These are phyloP conservation scores for Aspergillus sp. DNA, from an alignment of 2,329 filamentous ascomycete species.

Conservation along the genomic window DNA sequence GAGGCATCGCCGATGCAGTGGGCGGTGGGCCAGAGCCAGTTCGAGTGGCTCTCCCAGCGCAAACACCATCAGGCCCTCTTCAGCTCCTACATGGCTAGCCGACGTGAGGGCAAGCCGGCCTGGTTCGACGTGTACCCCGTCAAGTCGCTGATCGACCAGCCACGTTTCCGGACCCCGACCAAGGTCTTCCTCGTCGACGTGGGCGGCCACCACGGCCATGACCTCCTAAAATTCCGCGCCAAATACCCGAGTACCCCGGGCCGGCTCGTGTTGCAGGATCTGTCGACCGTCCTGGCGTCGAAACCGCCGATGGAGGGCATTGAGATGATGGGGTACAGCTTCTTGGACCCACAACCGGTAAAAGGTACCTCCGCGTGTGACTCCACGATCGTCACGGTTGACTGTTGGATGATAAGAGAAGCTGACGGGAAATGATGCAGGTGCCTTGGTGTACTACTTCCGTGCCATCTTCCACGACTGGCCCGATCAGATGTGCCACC, in stretches of 20 bases:
- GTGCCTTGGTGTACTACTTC: conserved; percentile 37
- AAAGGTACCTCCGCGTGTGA: conserved; percentile 21
- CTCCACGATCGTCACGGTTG: no score
- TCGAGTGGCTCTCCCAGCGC: conserved; percentile 31
- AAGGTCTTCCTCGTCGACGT: conserved; percentile 42
- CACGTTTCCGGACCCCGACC: conserved; percentile 21
- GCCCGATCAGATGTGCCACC: conserved; percentile 32
- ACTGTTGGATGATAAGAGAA: no score
- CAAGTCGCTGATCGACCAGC: conserved; percentile 20
- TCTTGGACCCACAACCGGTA: conserved; percentile 32
- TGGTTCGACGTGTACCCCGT: conserved; percentile 35
- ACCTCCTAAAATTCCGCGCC: conserved; percentile 32
- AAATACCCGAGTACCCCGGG: conserved; percentile 33
- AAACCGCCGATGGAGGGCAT: conserved; percentile 15
- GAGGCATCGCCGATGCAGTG: conserved; percentile 29
- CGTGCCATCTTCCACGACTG: conserved; percentile 40
- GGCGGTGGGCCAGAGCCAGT: conserved; percentile 32
- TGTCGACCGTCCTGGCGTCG: conserved; percentile 28
- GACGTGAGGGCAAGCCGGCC: conserved; percentile 26
- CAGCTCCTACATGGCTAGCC: conserved; percentile 35
- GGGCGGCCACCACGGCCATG: conserved; percentile 43
- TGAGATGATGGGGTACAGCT: conserved; percentile 33
- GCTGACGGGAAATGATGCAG: conserved; percentile 13
- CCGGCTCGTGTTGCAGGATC: conserved; percentile 41
- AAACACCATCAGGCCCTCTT: conserved; percentile 27